A percentile compares a stretch with the other conserved stretches of the same genome.
Evolutionary conservation across 148 eudicot species (phyloP).

Genomic region (Nepenthes mirabilis): DNA sequence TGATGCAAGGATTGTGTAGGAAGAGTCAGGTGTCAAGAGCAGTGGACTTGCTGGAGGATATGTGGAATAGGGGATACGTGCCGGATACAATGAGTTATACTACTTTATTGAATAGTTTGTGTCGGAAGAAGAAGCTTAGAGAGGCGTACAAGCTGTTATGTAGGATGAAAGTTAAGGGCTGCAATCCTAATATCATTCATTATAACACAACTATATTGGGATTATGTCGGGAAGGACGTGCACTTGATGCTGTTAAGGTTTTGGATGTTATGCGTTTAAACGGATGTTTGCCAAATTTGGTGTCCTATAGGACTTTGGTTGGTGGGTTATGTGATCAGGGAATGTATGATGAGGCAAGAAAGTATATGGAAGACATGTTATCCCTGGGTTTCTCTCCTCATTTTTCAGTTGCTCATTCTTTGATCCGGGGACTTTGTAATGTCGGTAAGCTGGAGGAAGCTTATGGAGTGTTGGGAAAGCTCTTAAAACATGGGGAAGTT

Average conservation of each 20-base stretch:
- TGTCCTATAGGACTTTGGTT: conserved; percentile 68
- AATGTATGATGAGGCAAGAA: conserved; percentile 56
- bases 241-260: conserved; percentile 66
- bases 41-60: conserved; percentile 67
- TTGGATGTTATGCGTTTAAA: conserved; percentile 64
- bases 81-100: conserved; percentile 79
- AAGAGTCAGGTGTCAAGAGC: conserved; percentile 75
- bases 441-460: conserved; percentile 66
- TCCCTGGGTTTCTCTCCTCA: conserved; percentile 68
- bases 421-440: conserved; percentile 57
- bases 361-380: conserved; percentile 48
- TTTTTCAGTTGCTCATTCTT: conserved; percentile 56
- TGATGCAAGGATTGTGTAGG: conserved; percentile 88
- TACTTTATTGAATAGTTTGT: conserved; percentile 75
- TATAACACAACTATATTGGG: conserved; percentile 72
- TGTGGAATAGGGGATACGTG: conserved; percentile 81
- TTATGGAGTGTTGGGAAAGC: conserved; percentile 34
- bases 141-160: conserved; percentile 94
- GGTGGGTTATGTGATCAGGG: conserved; percentile 73
- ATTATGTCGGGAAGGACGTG: conserved; percentile 61
- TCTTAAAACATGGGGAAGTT: conserved; percentile 37
- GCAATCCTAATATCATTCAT: conserved; percentile 78
- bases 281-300: conserved; percentile 75
- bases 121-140: conserved; percentile 72
- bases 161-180: conserved; percentile 86